A percentile compares a stretch with the other conserved stretches of the same genome.
phyloP scores from a whole-genome alignment of 176 grass and related monocot genomes.

The Eremochloa ophiuroides region DNA sequence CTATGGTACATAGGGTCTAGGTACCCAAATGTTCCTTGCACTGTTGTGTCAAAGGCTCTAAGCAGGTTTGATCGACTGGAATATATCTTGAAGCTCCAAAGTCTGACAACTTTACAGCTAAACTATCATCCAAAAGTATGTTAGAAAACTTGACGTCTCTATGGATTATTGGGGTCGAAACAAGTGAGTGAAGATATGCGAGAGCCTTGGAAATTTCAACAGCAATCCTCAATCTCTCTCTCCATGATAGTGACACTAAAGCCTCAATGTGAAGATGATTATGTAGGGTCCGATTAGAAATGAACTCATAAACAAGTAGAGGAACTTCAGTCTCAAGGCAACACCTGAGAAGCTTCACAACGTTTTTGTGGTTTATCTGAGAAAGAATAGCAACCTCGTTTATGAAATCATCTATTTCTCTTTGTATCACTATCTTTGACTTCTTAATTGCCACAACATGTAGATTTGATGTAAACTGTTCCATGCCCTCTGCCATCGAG shows the following conservation, averaged over 20 bases:
- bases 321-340: not conserved
- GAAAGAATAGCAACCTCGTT: not conserved
- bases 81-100: not conserved
- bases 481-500: no score
- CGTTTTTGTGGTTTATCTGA: not conserved
- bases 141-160: not conserved
- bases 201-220: not conserved
- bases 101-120: not conserved
- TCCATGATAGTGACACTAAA: not conserved
- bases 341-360: not conserved
- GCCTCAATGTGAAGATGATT: not conserved
- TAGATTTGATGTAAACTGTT: no score
- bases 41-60: not conserved
- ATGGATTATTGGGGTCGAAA: not conserved
- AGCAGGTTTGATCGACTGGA: not conserved
- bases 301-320: not conserved
- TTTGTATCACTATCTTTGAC: not conserved
- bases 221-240: not conserved
- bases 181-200: not conserved
- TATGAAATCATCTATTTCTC: no score
- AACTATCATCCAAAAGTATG: not conserved
- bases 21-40: no score
- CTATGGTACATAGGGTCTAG: not conserved
- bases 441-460: not conserved
- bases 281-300: not conserved